Base-by-base conservation (phyloP, 106 monocot species). In the Triglochin maritima region DNA sequence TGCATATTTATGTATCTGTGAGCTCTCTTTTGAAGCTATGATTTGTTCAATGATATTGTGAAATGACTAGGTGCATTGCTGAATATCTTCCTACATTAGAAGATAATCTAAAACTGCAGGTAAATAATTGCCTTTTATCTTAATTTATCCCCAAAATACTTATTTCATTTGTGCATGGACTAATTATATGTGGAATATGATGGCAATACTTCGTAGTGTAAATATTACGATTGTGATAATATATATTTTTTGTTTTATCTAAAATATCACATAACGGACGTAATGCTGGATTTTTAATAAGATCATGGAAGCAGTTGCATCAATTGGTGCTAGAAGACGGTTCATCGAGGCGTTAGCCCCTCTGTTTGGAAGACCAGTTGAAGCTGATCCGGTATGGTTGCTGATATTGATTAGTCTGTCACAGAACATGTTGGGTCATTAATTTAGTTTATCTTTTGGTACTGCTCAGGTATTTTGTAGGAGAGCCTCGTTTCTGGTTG, bases 331-430 rank as follows among this genome's bases (percentile, higher is more conserved):
- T 14, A 81, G 95, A 79, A 90, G 90, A 72, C 81, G 81, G 47
- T 95, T 95, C 71, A 95, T 95, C 46, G 95, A 95, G 80, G 90
- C 95, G 17, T 78, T 95, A 70, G 72, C 79, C 44, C 64, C 81
- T 49, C 13, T 71, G n/a, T 95, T 95, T 85, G 95, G 95, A 74
- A 77, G 90, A 66, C 95, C 90, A 59, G 7, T 95, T 65, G 95
- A 95, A 85, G 95, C 90, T 69, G 95, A 95, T 83, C 85, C 87
- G 66, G 95, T 95, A 44, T 65, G 60, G 47, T 7, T 65, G 68
- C 60, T 14, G 2, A 41, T 56, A 9, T 41, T 11, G 52, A 3
- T 4, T 60, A 49, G 47, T 17, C 4, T 48, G 16, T 59, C 48
- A 44, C 29, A 29, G 29, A 29, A 29, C 29, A 46, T 56, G 49